Percentiles rank a stretch among this genome's conserved stretches.
phyloP scores from a whole-genome alignment of 1,139 yeast genomes.

The Geotrichum siamense region DNA sequence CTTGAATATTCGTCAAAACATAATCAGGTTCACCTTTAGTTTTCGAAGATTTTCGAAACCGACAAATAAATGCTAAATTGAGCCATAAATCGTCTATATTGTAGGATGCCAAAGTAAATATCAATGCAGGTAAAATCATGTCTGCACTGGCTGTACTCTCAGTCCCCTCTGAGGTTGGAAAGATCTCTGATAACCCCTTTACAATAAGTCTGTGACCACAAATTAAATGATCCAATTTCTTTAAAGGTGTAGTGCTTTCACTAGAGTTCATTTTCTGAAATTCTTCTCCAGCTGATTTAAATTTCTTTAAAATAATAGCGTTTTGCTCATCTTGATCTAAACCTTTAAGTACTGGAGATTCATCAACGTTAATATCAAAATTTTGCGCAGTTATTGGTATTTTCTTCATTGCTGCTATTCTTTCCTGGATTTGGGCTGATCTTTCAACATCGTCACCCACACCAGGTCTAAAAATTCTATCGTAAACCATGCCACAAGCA shows the following conservation, averaged over 20 bases:
- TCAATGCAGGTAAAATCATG: conserved; percentile 49
- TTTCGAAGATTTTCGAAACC: conserved; percentile 46
- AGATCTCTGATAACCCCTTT: conserved; percentile 28
- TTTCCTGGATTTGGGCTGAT: conserved; percentile 26
- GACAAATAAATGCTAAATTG: conserved; percentile 47
- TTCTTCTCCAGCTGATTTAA: conserved; percentile 25
- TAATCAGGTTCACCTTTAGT: conserved; percentile 47
- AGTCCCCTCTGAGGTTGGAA: conserved; percentile 6
- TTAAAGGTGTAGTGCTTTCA: conserved; percentile 35
- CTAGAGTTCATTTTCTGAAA: conserved; percentile 24
- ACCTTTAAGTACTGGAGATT: conserved; percentile 16
- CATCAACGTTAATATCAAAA: conserved; percentile 24
- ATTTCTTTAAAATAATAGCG: conserved; percentile 2
- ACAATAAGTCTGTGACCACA: conserved; percentile 39
- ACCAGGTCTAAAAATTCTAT: conserved; percentile 19
- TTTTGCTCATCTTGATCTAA: conserved; percentile 12
- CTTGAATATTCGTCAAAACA: conserved; percentile 58
- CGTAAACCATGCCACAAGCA: conserved; percentile 39
- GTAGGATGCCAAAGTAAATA: conserved; percentile 43
- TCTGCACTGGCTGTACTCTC: conserved; percentile 38
- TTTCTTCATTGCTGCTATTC: conserved; percentile 27
- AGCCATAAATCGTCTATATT: conserved; percentile 43
- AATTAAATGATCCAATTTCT: conserved; percentile 37
- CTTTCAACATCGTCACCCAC: conserved; percentile 28
- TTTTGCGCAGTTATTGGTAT: conserved; percentile 27